Percentiles rank a stretch among this genome's conserved stretches.
phyloP scores from a whole-genome alignment of 2,329 filamentous ascomycete species.

The Didymella pomorum region DNA sequence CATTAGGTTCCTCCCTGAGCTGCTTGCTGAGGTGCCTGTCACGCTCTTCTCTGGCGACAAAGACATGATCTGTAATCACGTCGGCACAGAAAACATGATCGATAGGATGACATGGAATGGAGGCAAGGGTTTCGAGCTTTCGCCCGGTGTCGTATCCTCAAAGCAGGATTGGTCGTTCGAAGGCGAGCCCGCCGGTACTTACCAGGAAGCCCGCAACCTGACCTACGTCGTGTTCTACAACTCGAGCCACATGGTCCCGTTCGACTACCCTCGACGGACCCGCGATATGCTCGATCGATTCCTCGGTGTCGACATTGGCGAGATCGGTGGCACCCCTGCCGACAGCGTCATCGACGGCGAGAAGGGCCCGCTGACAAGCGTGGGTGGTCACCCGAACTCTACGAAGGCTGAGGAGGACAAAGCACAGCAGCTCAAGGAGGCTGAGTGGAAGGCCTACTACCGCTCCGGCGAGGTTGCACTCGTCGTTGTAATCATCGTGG shows the following conservation, averaged over 20 bases:
- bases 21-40: constrained; percentile 79
- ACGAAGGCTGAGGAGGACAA: constrained; percentile 72
- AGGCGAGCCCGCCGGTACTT: constrained; percentile 84
- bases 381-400: constrained; percentile 75
- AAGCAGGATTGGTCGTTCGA: constrained; percentile 94
- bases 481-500: constrained; percentile 79
- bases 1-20: constrained; percentile 75
- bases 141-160: constrained; percentile 89
- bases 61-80: constrained; percentile 96
- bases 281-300: constrained; percentile 98
- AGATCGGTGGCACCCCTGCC: constrained; percentile 80
- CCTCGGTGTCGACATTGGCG: constrained; percentile 89
- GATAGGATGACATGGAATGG: constrained; percentile 91
- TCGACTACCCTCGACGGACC: constrained; percentile 84
- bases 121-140: constrained; percentile 87
- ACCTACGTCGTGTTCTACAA: constrained; percentile 97
- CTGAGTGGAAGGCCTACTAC: constrained; percentile 88
- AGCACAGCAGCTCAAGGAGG: constrained; percentile 77
- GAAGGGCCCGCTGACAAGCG: constrained; percentile 78
- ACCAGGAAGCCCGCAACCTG: constrained; percentile 92
- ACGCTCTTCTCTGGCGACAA: constrained; percentile 92
- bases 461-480: constrained; percentile 87
- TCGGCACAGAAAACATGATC: constrained; percentile 92
- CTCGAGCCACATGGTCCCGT: constrained; percentile 97
- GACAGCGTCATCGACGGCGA: constrained; percentile 87